Percentiles rank a stretch among this genome's conserved stretches.
These are phyloP conservation scores for Phytophthora aleatoria DNA, from an alignment of 352 stramenopile genomes.

Conservation along the genomic window DNA sequence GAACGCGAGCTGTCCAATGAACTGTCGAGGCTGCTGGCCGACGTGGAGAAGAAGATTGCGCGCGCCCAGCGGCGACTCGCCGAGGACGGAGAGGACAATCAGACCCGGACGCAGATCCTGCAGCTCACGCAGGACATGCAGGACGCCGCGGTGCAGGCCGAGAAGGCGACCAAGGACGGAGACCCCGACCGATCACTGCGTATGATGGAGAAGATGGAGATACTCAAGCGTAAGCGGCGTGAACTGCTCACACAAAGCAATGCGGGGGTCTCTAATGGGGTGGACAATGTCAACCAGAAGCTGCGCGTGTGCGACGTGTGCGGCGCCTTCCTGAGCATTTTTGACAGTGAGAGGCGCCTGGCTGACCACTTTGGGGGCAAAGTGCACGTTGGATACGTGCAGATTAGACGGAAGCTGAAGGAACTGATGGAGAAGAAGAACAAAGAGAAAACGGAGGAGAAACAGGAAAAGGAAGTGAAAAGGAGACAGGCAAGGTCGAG, in stretches of 20 bases:
- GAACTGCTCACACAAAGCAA: conserved; percentile 27
- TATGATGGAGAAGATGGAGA: conserved; percentile 68
- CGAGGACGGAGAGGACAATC: conserved; percentile 45
- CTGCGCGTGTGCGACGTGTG: conserved; percentile 92
- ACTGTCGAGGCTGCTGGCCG: conserved; percentile 58
- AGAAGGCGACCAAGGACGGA: conserved; percentile 62
- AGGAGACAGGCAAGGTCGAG: conserved; percentile 7
- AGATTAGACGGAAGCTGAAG: conserved; percentile 87
- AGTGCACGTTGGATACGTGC: conserved; percentile 89
- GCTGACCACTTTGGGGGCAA: conserved; percentile 93
- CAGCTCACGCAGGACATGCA: conserved; percentile 80
- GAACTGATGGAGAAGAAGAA: conserved; percentile 50
- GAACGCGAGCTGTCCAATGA: conserved; percentile 73
- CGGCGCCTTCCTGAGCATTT: conserved; percentile 92
- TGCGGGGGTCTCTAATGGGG: neutral
- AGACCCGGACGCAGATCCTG: conserved; percentile 56
- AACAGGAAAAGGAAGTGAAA: conserved; percentile 6
- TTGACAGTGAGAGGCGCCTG: conserved; percentile 89
- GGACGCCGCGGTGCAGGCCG: conserved; percentile 58
- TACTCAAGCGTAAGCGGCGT: conserved; percentile 47
- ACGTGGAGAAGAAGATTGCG: conserved; percentile 87
- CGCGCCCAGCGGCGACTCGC: conserved; percentile 71
- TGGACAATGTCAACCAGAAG: conserved; percentile 73
- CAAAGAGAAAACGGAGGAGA: neutral
- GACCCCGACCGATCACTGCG: conserved; percentile 61